phyloP scores from a whole-genome alignment of 176 grass and related monocot genomes.

The Eremochloa ophiuroides region DNA sequence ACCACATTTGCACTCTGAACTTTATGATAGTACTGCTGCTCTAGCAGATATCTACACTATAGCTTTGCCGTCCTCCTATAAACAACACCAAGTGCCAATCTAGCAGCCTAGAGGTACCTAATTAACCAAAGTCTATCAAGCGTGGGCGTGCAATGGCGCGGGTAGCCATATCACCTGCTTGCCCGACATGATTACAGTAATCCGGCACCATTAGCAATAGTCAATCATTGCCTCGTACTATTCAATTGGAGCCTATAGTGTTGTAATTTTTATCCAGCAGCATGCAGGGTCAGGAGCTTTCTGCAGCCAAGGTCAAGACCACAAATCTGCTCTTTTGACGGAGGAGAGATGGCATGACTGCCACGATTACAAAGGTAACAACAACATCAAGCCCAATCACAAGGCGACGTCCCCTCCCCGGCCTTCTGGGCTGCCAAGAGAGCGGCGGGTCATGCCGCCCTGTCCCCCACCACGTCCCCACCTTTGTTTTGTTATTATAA shows the following conservation, averaged over 20 bases:
- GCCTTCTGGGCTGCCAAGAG: not conserved
- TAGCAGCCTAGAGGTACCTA: not conserved
- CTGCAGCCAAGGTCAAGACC: conserved; percentile 1
- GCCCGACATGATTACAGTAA: conserved; percentile 41
- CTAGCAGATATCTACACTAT: no score
- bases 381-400: not conserved
- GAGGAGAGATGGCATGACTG: not conserved
- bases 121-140: not conserved
- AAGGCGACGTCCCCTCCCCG: not conserved
- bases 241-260: no score
- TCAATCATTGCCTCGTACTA: conserved; percentile 19
- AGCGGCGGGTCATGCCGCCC: conserved; percentile 15
- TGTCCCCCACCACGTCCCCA: conserved; percentile 31
- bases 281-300: not conserved
- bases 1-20: not conserved
- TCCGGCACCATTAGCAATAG: not conserved
- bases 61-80: not conserved
- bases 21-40: not conserved
- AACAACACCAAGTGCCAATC: not conserved
- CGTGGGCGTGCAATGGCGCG: not conserved
- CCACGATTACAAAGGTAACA: not conserved
- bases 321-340: not conserved
- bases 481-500: no score
- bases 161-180: conserved; percentile 22
- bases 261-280: not conserved